Evolutionary conservation across 345 rosid species (phyloP).

Genomic region (Populus tremula): DNA sequence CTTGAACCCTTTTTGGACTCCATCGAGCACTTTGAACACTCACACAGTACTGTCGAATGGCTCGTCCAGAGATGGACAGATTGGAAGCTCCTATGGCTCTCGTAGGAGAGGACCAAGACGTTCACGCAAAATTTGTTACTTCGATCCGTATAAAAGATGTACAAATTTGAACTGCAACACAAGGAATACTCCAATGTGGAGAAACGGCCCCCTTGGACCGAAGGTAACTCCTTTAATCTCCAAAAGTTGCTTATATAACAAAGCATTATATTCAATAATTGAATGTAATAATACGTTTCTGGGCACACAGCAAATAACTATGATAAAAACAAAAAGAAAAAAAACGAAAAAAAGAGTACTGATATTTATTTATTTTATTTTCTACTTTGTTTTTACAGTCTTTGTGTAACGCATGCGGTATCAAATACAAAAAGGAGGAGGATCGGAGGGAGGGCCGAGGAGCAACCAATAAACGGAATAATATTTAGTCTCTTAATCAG

Average conservation of each 20-base stretch:
- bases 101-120: no score
- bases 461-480: neutral
- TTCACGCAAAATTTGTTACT: neutral
- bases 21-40: no score
- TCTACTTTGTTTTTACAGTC: neutral
- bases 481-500: no score
- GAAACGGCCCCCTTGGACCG: conserved; percentile 3
- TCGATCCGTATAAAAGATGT: neutral
- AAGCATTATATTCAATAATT: no score
- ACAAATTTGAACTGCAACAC: neutral
- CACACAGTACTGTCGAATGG: no score
- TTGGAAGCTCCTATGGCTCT: no score
- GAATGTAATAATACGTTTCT: no score
- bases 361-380: neutral
- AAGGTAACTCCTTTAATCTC: neutral
- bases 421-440: neutral
- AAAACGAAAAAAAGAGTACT: no score
- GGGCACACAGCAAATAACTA: no score
- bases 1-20: no score
- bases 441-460: neutral
- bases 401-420: neutral
- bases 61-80: no score
- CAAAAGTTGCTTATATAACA: no score
- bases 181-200: conserved; percentile 3
- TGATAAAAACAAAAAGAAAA: neutral